Evolutionary conservation across 164 flowering plant species (phyloP).

Genomic region (Litsea cubeba): DNA sequence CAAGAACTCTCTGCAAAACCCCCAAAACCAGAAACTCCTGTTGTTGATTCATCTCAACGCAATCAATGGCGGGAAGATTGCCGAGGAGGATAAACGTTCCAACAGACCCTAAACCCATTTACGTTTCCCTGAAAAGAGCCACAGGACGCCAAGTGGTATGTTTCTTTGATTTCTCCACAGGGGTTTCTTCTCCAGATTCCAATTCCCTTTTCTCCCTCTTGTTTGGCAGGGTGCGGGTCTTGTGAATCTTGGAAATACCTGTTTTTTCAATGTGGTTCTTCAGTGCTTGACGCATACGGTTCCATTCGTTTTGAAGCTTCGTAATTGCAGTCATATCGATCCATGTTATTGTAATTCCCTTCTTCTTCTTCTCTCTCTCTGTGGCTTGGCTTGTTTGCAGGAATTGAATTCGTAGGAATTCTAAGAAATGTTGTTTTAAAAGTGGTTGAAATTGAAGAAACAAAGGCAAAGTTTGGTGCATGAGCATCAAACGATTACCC

Average conservation of each 20-base stretch:
- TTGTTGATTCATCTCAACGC: too few relatives aligned
- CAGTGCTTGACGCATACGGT: slow-evolving; percentile 87
- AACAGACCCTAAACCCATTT: too few relatives aligned
- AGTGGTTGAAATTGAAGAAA: too few relatives aligned
- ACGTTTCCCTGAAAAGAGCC: too few relatives aligned
- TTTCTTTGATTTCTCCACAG: neutral
- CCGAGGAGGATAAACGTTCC: too few relatives aligned
- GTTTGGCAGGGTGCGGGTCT: slow-evolving; percentile 70
- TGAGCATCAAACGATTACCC: too few relatives aligned
- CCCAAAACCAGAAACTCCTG: too few relatives aligned
- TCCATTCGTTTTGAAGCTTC: slow-evolving; percentile 54
- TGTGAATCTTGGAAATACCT: slow-evolving; percentile 72
- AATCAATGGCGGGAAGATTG: too few relatives aligned
- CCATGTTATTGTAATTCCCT: slow-evolving; percentile 39
- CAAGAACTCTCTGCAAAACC: too few relatives aligned
- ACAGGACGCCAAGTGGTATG: too few relatives aligned
- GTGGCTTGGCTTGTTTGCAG: neutral
- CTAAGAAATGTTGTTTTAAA: neutral
- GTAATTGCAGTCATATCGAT: slow-evolving; percentile 25
- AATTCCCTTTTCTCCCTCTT: neutral
- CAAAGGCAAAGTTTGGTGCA: too few relatives aligned
- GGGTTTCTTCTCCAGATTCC: neutral
- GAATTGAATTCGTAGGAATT: neutral
- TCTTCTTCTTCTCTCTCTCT: too few relatives aligned
- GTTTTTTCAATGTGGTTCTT: slow-evolving; percentile 69